Conservation (phyloP, 1,284 basidiomycete genomes). For the Sanghuangporus sanghuang region DNA sequence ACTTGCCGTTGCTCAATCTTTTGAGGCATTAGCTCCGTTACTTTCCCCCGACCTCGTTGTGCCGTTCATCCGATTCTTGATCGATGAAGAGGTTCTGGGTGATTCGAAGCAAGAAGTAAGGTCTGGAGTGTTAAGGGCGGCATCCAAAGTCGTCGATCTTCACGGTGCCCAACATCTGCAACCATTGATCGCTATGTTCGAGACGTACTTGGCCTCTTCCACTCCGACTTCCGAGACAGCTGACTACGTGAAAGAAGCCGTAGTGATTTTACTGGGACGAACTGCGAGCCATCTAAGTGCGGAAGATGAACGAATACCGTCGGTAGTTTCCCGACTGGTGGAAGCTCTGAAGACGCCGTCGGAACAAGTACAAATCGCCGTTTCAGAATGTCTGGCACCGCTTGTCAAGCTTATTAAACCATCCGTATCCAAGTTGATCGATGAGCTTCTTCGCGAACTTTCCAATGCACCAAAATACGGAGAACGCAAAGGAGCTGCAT, state of each 20-base stretch:
- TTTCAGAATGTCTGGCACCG: constrained; percentile 91
- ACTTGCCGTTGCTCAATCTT: constrained; percentile 69
- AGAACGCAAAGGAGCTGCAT: constrained; percentile 89
- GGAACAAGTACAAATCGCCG: constrained; percentile 95
- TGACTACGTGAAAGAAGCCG: constrained; percentile 91
- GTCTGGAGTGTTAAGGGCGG: constrained; percentile 83
- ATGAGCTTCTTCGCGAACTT: constrained; percentile 73
- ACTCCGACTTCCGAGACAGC: constrained; percentile 64
- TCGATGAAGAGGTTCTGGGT: constrained; percentile 82
- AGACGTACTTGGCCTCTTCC: constrained; percentile 68
- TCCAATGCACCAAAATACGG: constrained; percentile 85
- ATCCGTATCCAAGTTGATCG: constrained; percentile 66
- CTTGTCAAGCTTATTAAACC: constrained; percentile 73
- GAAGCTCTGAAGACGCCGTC: constrained; percentile 92
- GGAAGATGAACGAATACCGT: constrained; percentile 71
- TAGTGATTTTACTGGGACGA: constrained; percentile 93
- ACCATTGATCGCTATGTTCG: constrained; percentile 81
- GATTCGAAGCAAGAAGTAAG: constrained; percentile 84
- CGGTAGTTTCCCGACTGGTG: constrained; percentile 87
- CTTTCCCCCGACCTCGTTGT: constrained; percentile 67
- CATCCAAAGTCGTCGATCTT: constrained; percentile 76
- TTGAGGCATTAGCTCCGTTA: constrained; percentile 66
- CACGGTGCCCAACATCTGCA: constrained; percentile 76
- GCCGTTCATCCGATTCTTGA: constrained; percentile 85
- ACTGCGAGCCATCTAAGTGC: constrained; percentile 85